Evolutionary conservation across 2,329 filamentous ascomycete genomes (phyloP).

Genomic region (Colletotrichum sp.): DNA sequence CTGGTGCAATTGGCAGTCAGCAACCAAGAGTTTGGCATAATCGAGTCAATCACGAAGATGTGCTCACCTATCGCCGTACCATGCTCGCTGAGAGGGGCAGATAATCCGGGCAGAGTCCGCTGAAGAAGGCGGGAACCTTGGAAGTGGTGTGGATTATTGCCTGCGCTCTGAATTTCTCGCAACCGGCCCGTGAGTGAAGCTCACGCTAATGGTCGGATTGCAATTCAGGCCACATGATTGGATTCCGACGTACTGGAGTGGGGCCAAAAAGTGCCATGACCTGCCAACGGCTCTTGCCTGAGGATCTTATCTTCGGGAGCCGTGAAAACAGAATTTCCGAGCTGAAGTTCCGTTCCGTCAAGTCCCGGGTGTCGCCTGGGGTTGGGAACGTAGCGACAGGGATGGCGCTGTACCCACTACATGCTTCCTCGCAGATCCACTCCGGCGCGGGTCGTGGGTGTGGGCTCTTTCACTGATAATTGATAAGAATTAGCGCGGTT

Average conservation of each 20-base stretch:
- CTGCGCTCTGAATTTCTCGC: conserved; percentile 4
- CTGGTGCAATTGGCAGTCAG: conserved; percentile 12
- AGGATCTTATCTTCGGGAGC: background rate
- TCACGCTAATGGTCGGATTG: background rate
- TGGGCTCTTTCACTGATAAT: background rate
- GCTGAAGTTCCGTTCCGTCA: background rate
- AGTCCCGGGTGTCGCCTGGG: background rate
- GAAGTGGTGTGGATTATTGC: background rate
- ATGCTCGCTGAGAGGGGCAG: conserved; percentile 13
- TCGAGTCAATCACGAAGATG: background rate
- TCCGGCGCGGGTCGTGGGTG: background rate
- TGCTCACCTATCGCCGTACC: conserved; percentile 18
- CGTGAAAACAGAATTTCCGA: background rate
- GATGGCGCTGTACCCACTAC: background rate
- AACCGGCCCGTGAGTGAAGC: background rate
- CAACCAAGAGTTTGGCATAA: background rate
- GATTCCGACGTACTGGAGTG: background rate
- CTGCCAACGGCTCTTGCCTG: background rate
- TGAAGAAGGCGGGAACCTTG: background rate
- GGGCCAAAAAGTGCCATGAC: background rate
- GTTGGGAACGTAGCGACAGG: background rate
- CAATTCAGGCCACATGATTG: conserved; percentile 9
- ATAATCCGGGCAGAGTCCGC: background rate
- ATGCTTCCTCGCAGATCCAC: conserved; percentile 13
- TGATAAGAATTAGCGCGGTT: conserved; percentile 10